Evolutionary conservation across 192 early-diverging fungal genomes (phyloP), one percentile per base, ranked within the genome.

Genomic region (Umbelopsis sp.): DNA sequence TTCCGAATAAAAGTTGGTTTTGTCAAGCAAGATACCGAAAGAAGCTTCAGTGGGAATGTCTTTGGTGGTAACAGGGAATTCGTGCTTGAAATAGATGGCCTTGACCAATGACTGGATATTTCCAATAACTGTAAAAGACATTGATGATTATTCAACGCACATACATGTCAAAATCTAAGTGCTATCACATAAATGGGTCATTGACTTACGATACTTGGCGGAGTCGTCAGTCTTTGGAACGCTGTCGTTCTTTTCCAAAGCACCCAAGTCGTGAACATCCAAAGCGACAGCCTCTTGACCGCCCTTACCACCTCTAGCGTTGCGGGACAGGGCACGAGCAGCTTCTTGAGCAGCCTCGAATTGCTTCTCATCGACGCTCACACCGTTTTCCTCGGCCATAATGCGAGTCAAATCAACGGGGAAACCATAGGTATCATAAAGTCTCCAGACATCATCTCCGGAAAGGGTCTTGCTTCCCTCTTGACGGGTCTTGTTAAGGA

Each of bases 361-460:
- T 75, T 87, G 92, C 44, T 79, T 81, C 78, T 97, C 95, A 74
- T 99, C 90, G 8, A 99, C 90, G 16, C 68, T 67, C 53, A 98
- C 80, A 11, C 91, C 93, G 76, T 89, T 90, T 78, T 99, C 97
- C 81, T 99, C 95, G n/a, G 97, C 96, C 96, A 99, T 98, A 58
- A 99, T 78, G 51, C 93, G 91, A 12, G 97, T 99, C 53, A 99
- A 85, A 78, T 99, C 97, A 1, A 97, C 93, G 5, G 97, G 97
- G 90, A 99, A 99, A 35, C 97, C 97, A 77, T 95, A 99, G 15
- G 97, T 99, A 74, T 98, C 97, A 71, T 99, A 99, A 77, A 99
- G 80, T n/a, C 94, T 87, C 96, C 96, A 99, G 11, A 94, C 97
- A 80, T 95, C 93, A 49, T 86, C 87, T 37, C 97, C 97, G 22